These are phyloP conservation scores for Arthrocladium fulminans DNA, from an alignment of 2,329 filamentous ascomycete genomes.

Conservation along the genomic window DNA sequence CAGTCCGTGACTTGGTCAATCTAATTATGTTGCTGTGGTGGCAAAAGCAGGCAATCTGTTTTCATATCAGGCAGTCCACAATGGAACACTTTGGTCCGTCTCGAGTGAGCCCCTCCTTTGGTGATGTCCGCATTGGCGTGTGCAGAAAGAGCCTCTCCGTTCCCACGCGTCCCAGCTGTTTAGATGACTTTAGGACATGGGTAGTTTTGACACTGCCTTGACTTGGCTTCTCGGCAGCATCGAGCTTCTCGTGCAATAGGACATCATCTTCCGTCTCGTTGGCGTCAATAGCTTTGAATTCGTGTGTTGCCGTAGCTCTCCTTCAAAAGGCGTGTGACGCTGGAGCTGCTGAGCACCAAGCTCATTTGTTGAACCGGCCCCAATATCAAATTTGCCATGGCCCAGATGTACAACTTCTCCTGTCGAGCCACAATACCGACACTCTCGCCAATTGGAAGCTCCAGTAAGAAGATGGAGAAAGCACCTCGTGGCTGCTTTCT, in stretches of 20 bases:
- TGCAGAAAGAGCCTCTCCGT: slow-evolving; percentile 32
- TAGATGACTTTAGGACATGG: slow-evolving; percentile 41
- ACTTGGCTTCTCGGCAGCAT: slow-evolving; percentile 31
- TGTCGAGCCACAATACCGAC: no score
- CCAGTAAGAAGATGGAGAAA: no score
- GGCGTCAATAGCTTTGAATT: slow-evolving; percentile 39
- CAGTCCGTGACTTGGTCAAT: slow-evolving; percentile 24
- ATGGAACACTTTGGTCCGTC: slow-evolving; percentile 35
- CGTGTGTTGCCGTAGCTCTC: slow-evolving; percentile 32
- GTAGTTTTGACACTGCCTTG: slow-evolving; percentile 35
- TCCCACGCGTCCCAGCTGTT: slow-evolving; percentile 34
- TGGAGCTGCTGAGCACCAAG: no score
- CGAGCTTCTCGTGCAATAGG: slow-evolving; percentile 36
- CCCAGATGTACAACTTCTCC: no score
- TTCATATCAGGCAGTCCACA: slow-evolving; percentile 45
- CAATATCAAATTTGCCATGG: no score
- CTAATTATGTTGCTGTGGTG: background rate
- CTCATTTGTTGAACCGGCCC: no score
- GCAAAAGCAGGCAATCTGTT: slow-evolving; percentile 40
- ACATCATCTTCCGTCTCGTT: slow-evolving; percentile 43
- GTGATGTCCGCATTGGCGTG: slow-evolving; percentile 37
- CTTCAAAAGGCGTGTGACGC: no score
- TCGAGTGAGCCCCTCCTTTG: slow-evolving; percentile 33
- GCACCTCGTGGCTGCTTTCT: no score
- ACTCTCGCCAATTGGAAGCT: no score